A percentile compares a stretch with the other conserved stretches of the same genome.
These are phyloP conservation scores for Lolium perenne DNA, from an alignment of 176 grass and related monocot genomes.

Conservation along the genomic window DNA sequence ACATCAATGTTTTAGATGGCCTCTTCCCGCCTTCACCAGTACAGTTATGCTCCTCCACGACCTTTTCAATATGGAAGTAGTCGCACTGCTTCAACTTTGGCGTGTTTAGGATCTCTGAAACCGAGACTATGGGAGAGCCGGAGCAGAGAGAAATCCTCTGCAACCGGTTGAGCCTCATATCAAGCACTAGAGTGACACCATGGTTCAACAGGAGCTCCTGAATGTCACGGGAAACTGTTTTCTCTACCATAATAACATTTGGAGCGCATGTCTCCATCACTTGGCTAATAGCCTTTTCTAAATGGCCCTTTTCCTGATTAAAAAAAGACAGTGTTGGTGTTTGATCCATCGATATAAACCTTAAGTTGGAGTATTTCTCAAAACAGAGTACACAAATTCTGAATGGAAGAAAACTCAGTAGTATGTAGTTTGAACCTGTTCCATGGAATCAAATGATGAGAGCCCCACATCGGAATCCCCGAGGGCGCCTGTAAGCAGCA, in stretches of 20 bases:
- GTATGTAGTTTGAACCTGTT: constrained; percentile 52
- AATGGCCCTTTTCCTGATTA: constrained; percentile 68
- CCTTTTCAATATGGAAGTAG: constrained; percentile 79
- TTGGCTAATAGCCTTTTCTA: constrained; percentile 51
- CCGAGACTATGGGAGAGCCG: constrained; percentile 64
- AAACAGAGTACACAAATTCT: neutral
- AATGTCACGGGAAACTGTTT: constrained; percentile 81
- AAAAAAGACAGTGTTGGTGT: neutral
- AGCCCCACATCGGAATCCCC: constrained; percentile 64
- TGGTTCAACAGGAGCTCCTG: constrained; percentile 70
- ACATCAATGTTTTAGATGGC: constrained; percentile 73
- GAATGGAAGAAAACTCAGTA: neutral
- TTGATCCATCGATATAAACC: neutral
- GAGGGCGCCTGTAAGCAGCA: constrained; percentile 71
- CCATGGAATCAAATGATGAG: constrained; percentile 78
- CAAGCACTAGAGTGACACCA: constrained; percentile 71
- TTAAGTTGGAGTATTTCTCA: neutral
- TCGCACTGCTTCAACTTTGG: constrained; percentile 71
- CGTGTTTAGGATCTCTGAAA: constrained; percentile 50
- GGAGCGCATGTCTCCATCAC: constrained; percentile 68
- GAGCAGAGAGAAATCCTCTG: constrained; percentile 69
- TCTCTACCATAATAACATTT: constrained; percentile 89
- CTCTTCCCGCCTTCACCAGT: constrained; percentile 46
- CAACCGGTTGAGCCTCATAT: constrained; percentile 82
- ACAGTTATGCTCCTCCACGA: constrained; percentile 62